Conservation (phyloP, 202 grass and related monocot species). For the Carex arenaria region DNA sequence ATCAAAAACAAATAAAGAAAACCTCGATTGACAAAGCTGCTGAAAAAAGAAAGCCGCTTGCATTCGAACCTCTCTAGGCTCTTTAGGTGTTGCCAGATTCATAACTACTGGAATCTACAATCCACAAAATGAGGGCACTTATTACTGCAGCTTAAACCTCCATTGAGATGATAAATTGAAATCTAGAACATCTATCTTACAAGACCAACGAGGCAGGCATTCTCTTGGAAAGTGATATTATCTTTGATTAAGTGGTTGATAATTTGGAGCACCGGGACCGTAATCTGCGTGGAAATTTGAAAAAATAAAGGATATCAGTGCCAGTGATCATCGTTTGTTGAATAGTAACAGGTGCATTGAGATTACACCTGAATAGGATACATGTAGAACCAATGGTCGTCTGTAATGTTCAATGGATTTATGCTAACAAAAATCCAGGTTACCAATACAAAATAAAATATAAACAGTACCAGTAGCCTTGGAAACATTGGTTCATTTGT, state of each 20-base stretch:
- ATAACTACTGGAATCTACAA: conserved; percentile 89
- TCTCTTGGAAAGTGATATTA: conserved; percentile 72
- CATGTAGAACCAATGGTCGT: neutral
- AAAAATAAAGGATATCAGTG: neutral
- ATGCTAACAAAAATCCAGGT: neutral
- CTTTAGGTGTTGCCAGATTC: conserved; percentile 71
- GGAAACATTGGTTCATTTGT: neutral
- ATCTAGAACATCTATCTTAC: conserved; percentile 45
- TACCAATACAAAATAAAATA: conserved; percentile 3
- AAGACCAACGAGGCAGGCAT: conserved; percentile 97
- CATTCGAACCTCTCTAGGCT: conserved; percentile 78
- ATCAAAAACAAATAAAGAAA: conserved; percentile 22
- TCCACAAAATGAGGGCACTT: conserved; percentile 27
- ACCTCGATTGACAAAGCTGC: conserved; percentile 98
- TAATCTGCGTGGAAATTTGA: conserved; percentile 49
- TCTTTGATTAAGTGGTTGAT: conserved; percentile 95
- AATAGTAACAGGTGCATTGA: neutral
- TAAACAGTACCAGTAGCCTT: neutral
- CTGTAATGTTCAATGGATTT: neutral
- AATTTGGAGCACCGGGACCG: conserved; percentile 80
- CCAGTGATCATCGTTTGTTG: neutral
- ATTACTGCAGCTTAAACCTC: conserved; percentile 5
- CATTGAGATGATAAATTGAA: conserved; percentile 30
- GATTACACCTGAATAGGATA: neutral
- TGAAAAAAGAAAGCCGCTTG: conserved; percentile 93